Evolutionary conservation across 129 eudicot genomes (phyloP), one percentile per base, ranked within the genome.

Genomic region (Flaveria brownii): DNA sequence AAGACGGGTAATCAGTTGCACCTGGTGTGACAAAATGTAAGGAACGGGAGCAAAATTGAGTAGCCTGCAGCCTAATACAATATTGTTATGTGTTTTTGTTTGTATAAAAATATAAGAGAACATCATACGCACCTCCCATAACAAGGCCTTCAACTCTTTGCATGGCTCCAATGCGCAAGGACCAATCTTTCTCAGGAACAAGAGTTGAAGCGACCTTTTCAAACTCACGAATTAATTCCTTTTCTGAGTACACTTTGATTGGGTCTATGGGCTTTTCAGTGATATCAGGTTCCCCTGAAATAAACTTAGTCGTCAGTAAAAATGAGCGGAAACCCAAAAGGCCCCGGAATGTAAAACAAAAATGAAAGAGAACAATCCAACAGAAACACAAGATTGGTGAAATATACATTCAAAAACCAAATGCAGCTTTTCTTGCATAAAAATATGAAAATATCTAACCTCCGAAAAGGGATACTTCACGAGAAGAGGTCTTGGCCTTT

Each of bases 261-360:
- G 99, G 99, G 70, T 91, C 97, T 45, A 94, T 89, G 22, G 99
- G 96, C 70, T 94, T 94, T 72, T 94, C 99, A n/a, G 99, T 85
- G 73, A 83, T 50, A 77, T 94, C 99, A 70, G 85, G 81, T 36
- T 94, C 99, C 69, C 90, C 99, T 94, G 81, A 80, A 68, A 54
- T 23, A 69, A 43, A 26, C 16, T 56, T 18, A 20, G 14, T 68
- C 52, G 46, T 17, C 12, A 17, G n/a, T 18, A 43, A 68, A 60
- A 52, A 36, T 42, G 22, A 16, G 20, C 57, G 71, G 15, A 13
- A 57, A 78, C n/a, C 65, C 54, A 71, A 41, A 50, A 62, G 23
- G 36, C 25, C 33, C 5, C 8, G 33, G 5, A 56, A 28, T 39
- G 46, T n/a, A 20, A 51, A 63, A 57, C 28, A 17, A 49, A 62